Base-by-base conservation (phyloP, 306 rosid species). In the Quercus gilva region DNA sequence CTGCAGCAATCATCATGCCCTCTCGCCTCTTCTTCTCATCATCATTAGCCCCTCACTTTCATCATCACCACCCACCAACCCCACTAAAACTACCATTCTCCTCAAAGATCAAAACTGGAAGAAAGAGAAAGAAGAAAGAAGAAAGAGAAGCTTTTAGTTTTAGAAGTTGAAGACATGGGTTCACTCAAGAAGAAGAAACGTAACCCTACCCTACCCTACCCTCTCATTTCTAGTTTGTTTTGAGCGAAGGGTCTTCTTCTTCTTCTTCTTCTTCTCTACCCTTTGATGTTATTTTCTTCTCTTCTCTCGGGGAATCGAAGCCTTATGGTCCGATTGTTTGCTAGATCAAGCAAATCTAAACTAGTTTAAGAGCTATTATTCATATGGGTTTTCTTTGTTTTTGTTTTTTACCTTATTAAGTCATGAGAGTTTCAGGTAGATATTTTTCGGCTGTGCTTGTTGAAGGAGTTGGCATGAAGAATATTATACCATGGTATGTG, bases 291-390 rank as follows among this genome's bases (percentile, higher is more conserved):
- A 70, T 78, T 83, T 79, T 79, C 80, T 80, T 91, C 94, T 88
- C 85, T 86, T 84, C 75, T 81, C 88, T 86, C 83, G 77, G 94
- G 94, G 97, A 90, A 92, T 92, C 78, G 97, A 92, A 92, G 97
- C 93, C 65, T 83, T 41, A 10, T 69, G 97, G 97, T 92, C 97
- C 97, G 97, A 91, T 76, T 78, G 58, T 87, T 81, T 88, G 84
- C 84, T 86, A 76, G 78, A 78, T 87, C 87, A 73, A 88, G 79
- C 88, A 68, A 61, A 76, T 77, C 74, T 81, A 67, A 45, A 67
- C 49, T 18, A 67, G 25, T 19, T 67, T 19, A 35, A 33, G 72
- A 67, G 72, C 72, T 67, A 35, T 18, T 18, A 19, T 35, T 21
- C 52, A 11, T 67, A 64, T 64, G 70, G 52, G 52, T 21, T 67